Evolutionary conservation across 179 eudicot species (phyloP), one percentile per base, ranked within the genome.

Genomic region (Beta macrorhiza): DNA sequence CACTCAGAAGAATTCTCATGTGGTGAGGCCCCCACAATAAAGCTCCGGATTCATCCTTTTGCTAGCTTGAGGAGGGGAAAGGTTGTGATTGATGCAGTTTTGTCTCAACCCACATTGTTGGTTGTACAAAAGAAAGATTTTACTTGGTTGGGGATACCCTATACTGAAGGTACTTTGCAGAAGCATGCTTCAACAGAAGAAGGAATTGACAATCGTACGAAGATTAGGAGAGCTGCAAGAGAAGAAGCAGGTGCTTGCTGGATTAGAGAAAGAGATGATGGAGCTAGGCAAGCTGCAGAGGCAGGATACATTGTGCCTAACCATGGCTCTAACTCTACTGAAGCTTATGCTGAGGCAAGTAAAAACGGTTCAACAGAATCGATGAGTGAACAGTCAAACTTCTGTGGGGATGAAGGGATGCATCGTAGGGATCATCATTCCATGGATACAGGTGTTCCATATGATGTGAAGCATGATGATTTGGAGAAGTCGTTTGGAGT

Each of bases 401-500:
- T 86, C 51, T 79, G 70, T 77, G 86, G 87, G 86, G 93, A 93
- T 67, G 99, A 94, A 87, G 90, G 90, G 79, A 77, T 90, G 79
- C 97, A 89, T 76, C 84, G 93, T 92, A 89, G 89, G 82, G 97
- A 94, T 89, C 97, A 92, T 83, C 98, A 94, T 77, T 89, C 93
- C 80, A 90, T 90, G 93, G 99, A 96, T 87, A 89, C 91, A 74
- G 99, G 98, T 82, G 85, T 87, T 77, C 92, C 92, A 85, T 94
- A 94, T 91, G 97, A 91, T 84, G 86, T 91, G 87, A 96, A 96
- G 85, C 99, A 96, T 88, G 97, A 92, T 42, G 98, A 92, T 83
- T 87, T 96, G 88, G 99, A 96, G 90, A 96, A 89, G 84, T 90
- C 99, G 32, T 96, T 96, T 87, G 98, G 99, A 16, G 89, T 92